Evolutionary conservation across 2,329 filamentous ascomycete genomes (phyloP).

Genomic region (Lasiodiplodia sp.): DNA sequence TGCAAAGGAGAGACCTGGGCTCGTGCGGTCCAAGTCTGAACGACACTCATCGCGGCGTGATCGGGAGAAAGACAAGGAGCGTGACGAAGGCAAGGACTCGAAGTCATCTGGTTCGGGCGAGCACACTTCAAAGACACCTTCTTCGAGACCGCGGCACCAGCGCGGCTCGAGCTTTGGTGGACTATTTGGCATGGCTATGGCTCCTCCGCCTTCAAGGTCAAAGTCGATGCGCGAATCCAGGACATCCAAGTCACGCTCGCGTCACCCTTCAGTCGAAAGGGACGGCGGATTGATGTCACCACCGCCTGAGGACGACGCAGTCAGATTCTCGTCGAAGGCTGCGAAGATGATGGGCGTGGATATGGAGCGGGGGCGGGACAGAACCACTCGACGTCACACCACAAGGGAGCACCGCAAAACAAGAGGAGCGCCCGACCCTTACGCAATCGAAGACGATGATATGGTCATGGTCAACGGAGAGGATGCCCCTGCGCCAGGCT

Average conservation of each 20-base stretch:
- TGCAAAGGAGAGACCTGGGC: slow-evolving; percentile 36
- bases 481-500: slow-evolving; percentile 37
- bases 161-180: slow-evolving; percentile 67
- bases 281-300: slow-evolving; percentile 72
- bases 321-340: slow-evolving; percentile 75
- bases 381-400: slow-evolving; percentile 51
- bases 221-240: slow-evolving; percentile 71
- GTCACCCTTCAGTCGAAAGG: slow-evolving; percentile 73
- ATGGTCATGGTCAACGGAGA: slow-evolving; percentile 61
- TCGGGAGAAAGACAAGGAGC: slow-evolving; percentile 62
- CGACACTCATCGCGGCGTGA: slow-evolving; percentile 44
- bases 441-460: slow-evolving; percentile 64
- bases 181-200: slow-evolving; percentile 61
- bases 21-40: slow-evolving; percentile 64
- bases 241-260: slow-evolving; percentile 65
- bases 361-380: slow-evolving; percentile 38
- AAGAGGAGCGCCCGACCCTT: slow-evolving; percentile 60
- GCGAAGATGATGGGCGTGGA: slow-evolving; percentile 75
- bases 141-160: slow-evolving; percentile 56
- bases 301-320: slow-evolving; percentile 66
- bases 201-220: slow-evolving; percentile 64
- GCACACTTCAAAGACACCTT: slow-evolving; percentile 63
- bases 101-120: slow-evolving; percentile 75
- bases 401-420: slow-evolving; percentile 47
- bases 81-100: slow-evolving; percentile 53